Conservation (phyloP, 2,329 filamentous ascomycete genomes). For the Chrysoporthe deuterocubensis region DNA sequence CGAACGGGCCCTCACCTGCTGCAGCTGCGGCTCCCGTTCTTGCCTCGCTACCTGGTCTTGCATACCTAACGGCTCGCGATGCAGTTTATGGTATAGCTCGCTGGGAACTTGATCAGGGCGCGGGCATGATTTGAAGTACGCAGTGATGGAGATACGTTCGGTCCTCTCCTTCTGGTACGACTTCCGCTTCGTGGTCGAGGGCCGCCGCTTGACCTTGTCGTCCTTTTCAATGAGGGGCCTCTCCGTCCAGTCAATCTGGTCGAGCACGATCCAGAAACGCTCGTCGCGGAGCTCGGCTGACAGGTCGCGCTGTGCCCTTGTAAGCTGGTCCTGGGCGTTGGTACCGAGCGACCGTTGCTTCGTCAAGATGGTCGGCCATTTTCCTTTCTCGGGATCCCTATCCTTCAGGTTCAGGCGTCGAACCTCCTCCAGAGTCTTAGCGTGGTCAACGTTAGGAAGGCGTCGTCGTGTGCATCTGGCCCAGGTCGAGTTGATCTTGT, state of each 20-base stretch:
- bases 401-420: slow-evolving; percentile 42
- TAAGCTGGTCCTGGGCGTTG: slow-evolving; percentile 48
- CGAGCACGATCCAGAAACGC: slow-evolving; percentile 47
- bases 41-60: not conserved
- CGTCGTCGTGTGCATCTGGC: slow-evolving; percentile 40
- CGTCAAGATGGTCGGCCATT: slow-evolving; percentile 14
- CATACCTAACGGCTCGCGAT: slow-evolving; percentile 8
- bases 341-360: slow-evolving; percentile 36
- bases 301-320: slow-evolving; percentile 43
- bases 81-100: slow-evolving; percentile 18
- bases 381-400: slow-evolving; percentile 48
- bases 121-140: slow-evolving; percentile 51
- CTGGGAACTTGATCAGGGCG: slow-evolving; percentile 31
- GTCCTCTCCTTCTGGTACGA: slow-evolving; percentile 36
- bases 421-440: slow-evolving; percentile 44
- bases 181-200: slow-evolving; percentile 32
- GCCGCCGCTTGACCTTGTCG: slow-evolving; percentile 18
- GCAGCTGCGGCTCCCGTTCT: not conserved
- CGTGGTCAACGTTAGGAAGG: slow-evolving; percentile 43
- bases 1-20: not conserved
- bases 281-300: slow-evolving; percentile 41
- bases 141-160: slow-evolving; percentile 48
- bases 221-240: slow-evolving; percentile 27
- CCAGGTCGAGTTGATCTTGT: slow-evolving; percentile 44
- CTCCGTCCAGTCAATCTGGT: slow-evolving; percentile 49